A percentile compares a stretch with the other conserved stretches of the same genome.
Evolutionary conservation across 352 stramenopile species (phyloP).

Genomic region (Phytophthora megakarya): DNA sequence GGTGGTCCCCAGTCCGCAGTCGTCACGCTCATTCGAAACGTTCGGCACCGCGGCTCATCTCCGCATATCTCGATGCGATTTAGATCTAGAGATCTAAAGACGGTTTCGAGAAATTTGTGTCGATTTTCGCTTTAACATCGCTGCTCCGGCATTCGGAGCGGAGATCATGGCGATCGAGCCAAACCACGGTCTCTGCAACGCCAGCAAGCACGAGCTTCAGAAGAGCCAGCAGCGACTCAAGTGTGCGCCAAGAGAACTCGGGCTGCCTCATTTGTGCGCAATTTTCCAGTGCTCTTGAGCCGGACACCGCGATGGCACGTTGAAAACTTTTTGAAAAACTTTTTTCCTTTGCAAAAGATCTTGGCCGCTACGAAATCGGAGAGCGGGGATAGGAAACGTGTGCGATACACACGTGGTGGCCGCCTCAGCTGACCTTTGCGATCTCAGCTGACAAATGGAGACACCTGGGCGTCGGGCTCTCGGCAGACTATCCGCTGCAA

Average conservation of each 20-base stretch:
- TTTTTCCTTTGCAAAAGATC: slow-evolving; percentile 24
- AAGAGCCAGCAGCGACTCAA: slow-evolving; percentile 32
- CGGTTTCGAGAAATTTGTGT: slow-evolving; percentile 2
- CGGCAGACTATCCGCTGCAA: slow-evolving; percentile 1
- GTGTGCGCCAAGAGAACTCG: slow-evolving; percentile 23
- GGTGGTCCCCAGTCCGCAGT: slow-evolving; percentile 12
- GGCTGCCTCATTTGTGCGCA: slow-evolving; percentile 20
- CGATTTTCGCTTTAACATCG: neutral
- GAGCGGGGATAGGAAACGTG: slow-evolving; percentile 3
- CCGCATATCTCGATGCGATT: slow-evolving; percentile 12
- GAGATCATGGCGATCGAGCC: neutral
- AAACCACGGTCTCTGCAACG: slow-evolving; percentile 20
- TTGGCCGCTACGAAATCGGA: slow-evolving; percentile 3
- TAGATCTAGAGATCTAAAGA: neutral
- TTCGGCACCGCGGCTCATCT: slow-evolving; percentile 15
- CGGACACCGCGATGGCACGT: slow-evolving; percentile 9
- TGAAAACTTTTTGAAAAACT: slow-evolving; percentile 14
- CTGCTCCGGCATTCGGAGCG: neutral
- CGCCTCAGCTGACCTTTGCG: slow-evolving; percentile 17
- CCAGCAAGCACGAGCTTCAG: slow-evolving; percentile 20
- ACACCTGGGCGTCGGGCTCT: slow-evolving; percentile 1
- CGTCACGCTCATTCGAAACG: slow-evolving; percentile 30
- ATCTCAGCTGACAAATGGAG: neutral
- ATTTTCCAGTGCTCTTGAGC: slow-evolving; percentile 13
- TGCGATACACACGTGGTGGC: slow-evolving; percentile 1